phyloP scores from a whole-genome alignment of 805 yeast genomes.

The Candida nitratophila region DNA sequence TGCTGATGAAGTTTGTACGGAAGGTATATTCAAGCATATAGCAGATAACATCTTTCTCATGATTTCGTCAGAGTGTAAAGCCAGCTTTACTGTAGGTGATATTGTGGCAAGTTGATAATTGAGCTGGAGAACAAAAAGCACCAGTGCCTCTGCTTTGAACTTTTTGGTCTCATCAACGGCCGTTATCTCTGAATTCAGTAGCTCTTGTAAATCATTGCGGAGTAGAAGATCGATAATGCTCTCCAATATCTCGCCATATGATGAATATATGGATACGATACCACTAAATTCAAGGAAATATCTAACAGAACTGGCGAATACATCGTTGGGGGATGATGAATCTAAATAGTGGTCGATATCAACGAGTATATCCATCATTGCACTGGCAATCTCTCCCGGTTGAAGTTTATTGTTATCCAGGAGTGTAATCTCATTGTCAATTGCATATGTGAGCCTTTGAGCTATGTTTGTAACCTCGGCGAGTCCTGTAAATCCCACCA shows the following conservation, averaged over 20 bases:
- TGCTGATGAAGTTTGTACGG: neutral
- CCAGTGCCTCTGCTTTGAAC: neutral
- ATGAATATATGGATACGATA: neutral
- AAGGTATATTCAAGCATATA: neutral
- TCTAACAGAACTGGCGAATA: neutral
- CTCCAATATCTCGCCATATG: neutral
- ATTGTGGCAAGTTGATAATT: neutral
- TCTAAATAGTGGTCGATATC: neutral
- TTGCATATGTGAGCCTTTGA: neutral
- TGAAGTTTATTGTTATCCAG: neutral
- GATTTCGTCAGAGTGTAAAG: neutral
- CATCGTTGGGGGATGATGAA: neutral
- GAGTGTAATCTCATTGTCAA: neutral
- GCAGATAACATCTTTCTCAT: neutral
- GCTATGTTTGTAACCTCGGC: neutral
- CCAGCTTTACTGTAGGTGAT: neutral
- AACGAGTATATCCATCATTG: neutral
- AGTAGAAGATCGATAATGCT: neutral
- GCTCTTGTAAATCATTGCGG: neutral
- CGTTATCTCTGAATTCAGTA: neutral
- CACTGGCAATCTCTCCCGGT: neutral
- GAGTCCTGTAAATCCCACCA: too few relatives aligned
- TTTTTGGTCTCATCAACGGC: neutral
- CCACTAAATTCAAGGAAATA: neutral
- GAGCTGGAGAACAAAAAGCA: neutral